A percentile compares a stretch with the other conserved stretches of the same genome.
phyloP scores from a whole-genome alignment of 768 basidiomycete genomes.

The Mycena albidolilacea region DNA sequence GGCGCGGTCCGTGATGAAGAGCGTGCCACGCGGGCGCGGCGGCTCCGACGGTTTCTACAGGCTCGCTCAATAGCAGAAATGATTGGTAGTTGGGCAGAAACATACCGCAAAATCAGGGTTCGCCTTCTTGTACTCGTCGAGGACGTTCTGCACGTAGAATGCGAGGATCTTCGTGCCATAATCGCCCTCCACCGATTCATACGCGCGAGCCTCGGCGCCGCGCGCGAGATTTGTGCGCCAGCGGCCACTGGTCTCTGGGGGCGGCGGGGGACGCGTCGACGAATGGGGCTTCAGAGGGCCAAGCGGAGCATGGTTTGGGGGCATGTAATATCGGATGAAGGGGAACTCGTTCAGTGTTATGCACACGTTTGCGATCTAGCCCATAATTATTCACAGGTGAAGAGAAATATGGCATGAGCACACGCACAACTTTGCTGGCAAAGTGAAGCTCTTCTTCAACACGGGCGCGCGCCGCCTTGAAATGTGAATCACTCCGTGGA shows the following conservation, averaged over 20 bases:
- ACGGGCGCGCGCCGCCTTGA: conserved; percentile 77
- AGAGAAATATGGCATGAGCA: neutral
- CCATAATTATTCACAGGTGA: conserved; percentile 9
- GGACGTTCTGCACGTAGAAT: conserved; percentile 82
- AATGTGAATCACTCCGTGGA: conserved; percentile 78
- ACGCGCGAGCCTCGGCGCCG: conserved; percentile 76
- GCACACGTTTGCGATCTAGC: conserved; percentile 89
- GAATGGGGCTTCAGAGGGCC: conserved; percentile 83
- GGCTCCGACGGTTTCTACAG: conserved; percentile 68
- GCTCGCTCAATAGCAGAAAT: neutral
- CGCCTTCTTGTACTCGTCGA: conserved; percentile 89
- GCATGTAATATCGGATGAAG: conserved; percentile 92
- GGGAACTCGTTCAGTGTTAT: conserved; percentile 94
- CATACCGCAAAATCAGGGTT: conserved; percentile 93
- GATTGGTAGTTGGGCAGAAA: conserved; percentile 26
- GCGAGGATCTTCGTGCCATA: conserved; percentile 88
- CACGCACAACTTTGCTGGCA: conserved; percentile 74
- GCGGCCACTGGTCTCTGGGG: conserved; percentile 72
- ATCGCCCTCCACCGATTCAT: conserved; percentile 80
- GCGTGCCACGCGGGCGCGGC: conserved; percentile 79
- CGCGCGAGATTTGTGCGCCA: conserved; percentile 90
- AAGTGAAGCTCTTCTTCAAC: conserved; percentile 91
- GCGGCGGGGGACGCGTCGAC: conserved; percentile 76
- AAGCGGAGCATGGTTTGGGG: conserved; percentile 85
- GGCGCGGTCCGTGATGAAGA: conserved; percentile 95